phyloP scores from a whole-genome alignment of 2,329 filamentous ascomycete species.

The Kalaharituber pfeilii region DNA sequence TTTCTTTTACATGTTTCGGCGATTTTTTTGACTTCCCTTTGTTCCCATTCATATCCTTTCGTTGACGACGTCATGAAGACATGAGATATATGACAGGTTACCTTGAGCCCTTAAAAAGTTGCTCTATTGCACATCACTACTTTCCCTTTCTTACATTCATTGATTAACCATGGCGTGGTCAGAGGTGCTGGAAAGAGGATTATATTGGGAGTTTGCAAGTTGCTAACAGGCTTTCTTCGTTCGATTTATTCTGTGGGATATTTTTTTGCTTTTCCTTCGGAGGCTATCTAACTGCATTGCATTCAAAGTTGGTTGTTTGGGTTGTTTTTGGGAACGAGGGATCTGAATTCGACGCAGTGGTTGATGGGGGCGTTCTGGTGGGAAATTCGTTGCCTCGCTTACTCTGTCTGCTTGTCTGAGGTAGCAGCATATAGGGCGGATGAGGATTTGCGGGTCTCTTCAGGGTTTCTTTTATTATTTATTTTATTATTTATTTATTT shows the following conservation, averaged over 20 bases:
- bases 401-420: neutral
- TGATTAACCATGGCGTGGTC: neutral
- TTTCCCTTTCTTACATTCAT: neutral
- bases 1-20: neutral
- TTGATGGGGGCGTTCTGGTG: neutral
- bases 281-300: neutral
- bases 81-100: slow-evolving; percentile 2
- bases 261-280: neutral
- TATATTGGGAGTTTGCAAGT: neutral
- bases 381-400: neutral
- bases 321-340: neutral
- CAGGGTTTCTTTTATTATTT: neutral
- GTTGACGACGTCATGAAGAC: neutral
- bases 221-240: neutral
- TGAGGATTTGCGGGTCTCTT: neutral
- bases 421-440: too few species aligned
- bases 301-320: neutral
- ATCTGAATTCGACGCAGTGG: neutral
- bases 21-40: neutral
- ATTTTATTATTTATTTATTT: neutral
- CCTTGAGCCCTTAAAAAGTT: neutral
- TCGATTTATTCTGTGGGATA: neutral
- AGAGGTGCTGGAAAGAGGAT: neutral
- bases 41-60: neutral
- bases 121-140: neutral